Percentiles rank a stretch among this genome's conserved stretches.
phyloP scores from a whole-genome alignment of 306 rosid species.

The Quercus ilex region DNA sequence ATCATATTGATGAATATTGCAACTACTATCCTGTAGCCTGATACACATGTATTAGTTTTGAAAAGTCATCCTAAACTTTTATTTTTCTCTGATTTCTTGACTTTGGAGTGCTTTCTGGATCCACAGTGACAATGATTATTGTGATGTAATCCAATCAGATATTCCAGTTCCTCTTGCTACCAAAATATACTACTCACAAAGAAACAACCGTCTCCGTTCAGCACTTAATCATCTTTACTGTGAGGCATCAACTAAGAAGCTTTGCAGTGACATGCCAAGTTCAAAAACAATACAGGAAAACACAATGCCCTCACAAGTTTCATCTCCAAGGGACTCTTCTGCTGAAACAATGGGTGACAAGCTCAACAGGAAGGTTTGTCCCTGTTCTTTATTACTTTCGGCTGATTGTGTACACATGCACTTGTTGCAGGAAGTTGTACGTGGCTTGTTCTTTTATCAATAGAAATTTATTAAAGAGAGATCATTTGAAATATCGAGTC shows the following conservation, averaged over 20 bases:
- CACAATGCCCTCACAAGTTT: conserved; percentile 26
- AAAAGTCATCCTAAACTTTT: conserved; percentile 20
- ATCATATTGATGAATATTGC: not conserved
- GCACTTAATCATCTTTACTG: conserved; percentile 59
- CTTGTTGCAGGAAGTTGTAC: not conserved
- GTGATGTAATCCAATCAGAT: conserved; percentile 44
- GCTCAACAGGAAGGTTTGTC: conserved; percentile 43
- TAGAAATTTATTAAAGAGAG: not conserved
- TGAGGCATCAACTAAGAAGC: conserved; percentile 50
- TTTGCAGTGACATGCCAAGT: conserved; percentile 34
- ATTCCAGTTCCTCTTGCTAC: conserved; percentile 87
- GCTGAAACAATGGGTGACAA: conserved; percentile 25
- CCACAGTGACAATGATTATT: conserved; percentile 7
- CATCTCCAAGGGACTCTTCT: conserved; percentile 36
- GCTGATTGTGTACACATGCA: not conserved
- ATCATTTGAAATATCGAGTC: conserved; percentile 7
- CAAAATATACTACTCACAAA: conserved; percentile 82
- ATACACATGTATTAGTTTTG: conserved; percentile 8
- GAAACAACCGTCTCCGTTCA: conserved; percentile 67
- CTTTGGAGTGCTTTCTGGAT: conserved; percentile 12
- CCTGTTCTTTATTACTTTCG: conserved; percentile 12
- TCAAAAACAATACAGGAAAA: conserved; percentile 30
- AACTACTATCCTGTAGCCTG: not conserved
- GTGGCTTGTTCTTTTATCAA: not conserved
- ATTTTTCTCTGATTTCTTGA: conserved; percentile 7